Percentiles rank a stretch among this genome's conserved stretches.
Conservation (phyloP, 2,329 filamentous ascomycete genomes). For the Aspergillus costaricaensis region DNA sequence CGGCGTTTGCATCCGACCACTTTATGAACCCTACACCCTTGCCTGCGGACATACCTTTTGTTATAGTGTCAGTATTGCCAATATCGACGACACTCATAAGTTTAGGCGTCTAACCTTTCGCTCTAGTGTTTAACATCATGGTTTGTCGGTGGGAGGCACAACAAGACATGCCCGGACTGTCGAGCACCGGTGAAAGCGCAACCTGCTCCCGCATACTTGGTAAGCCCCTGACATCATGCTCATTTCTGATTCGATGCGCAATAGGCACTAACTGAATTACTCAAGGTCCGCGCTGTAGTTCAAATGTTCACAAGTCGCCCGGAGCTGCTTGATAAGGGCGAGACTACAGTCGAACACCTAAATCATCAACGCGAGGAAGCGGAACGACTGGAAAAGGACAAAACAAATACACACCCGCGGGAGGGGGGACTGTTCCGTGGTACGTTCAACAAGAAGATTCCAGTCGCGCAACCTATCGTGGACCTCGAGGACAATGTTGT, state of each 20-base stretch:
- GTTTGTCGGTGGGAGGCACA: constrained; percentile 56
- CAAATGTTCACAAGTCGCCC: constrained; percentile 61
- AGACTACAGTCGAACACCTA: constrained; percentile 63
- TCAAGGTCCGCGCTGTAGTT: constrained; percentile 64
- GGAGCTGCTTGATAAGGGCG: constrained; percentile 63
- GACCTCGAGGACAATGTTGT: constrained; percentile 63
- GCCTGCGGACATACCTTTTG: constrained; percentile 72
- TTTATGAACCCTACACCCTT: constrained; percentile 70
- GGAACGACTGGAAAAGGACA: constrained; percentile 61
- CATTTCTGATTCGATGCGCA: not conserved
- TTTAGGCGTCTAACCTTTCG: constrained; percentile 26
- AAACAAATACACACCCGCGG: constrained; percentile 51
- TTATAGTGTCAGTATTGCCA: constrained; percentile 57
- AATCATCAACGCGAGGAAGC: constrained; percentile 62
- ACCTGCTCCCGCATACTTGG: constrained; percentile 66
- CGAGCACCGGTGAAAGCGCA: constrained; percentile 59
- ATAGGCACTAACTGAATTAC: constrained; percentile 4
- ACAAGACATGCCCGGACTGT: constrained; percentile 70
- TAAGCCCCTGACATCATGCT: constrained; percentile 35
- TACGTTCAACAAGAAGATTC: constrained; percentile 48
- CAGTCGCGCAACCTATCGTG: constrained; percentile 46
- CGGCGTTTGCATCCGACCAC: constrained; percentile 67
- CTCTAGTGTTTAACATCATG: constrained; percentile 58
- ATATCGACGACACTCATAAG: not conserved
- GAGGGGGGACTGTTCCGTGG: constrained; percentile 66